phyloP scores from a whole-genome alignment of 331 rosid species.

The Dryas integrifolia region DNA sequence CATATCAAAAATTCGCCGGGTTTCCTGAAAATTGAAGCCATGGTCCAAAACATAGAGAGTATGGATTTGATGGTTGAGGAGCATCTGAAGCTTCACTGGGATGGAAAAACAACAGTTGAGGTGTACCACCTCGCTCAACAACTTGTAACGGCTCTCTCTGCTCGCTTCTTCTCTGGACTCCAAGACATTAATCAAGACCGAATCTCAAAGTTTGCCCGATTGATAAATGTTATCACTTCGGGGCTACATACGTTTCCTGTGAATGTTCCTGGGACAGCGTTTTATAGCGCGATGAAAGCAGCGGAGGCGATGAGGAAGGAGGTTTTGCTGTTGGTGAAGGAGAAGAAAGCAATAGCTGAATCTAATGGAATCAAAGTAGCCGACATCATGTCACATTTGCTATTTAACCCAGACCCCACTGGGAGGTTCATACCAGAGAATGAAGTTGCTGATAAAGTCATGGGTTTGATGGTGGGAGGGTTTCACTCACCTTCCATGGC shows the following conservation, averaged over 20 bases:
- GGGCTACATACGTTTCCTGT: constrained; percentile 8
- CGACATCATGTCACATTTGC: constrained; percentile 12
- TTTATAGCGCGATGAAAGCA: constrained; percentile 10
- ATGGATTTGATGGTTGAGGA: constrained; percentile 13
- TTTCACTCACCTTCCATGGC: constrained; percentile 22
- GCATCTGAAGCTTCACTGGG: constrained; percentile 15
- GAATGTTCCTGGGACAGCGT: constrained; percentile 14
- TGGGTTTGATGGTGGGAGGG: constrained; percentile 12
- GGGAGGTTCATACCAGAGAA: constrained; percentile 9
- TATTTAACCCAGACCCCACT: background rate
- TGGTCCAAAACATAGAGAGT: background rate
- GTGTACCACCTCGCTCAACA: background rate
- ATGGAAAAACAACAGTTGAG: constrained; percentile 3
- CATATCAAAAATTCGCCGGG: background rate
- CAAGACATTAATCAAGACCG: background rate
- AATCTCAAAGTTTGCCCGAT: background rate
- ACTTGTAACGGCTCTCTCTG: background rate
- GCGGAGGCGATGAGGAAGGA: background rate
- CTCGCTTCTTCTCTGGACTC: constrained; percentile 18
- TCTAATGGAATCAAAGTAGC: background rate
- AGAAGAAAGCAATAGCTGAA: constrained; percentile 9
- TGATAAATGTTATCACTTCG: constrained; percentile 2
- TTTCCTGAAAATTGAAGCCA: constrained; percentile 9
- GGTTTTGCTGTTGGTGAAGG: background rate
- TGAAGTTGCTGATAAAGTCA: constrained; percentile 22